Evolutionary conservation across 1,284 basidiomycete species (phyloP).

Genomic region (Irpex lacteus): DNA sequence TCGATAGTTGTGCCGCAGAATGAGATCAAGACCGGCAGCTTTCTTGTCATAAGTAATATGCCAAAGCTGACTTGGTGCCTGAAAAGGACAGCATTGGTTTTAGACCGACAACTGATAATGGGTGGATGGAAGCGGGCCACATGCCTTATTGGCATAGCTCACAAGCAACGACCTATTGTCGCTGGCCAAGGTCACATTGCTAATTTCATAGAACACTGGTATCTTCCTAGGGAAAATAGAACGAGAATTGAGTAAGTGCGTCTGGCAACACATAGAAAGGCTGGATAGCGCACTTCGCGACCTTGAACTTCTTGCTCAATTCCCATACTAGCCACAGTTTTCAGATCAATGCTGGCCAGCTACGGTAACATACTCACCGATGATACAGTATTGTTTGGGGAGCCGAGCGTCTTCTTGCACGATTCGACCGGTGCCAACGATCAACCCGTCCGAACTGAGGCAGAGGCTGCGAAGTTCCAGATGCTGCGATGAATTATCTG

Average conservation of each 20-base stretch:
- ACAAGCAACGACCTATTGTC: conserved; percentile 61
- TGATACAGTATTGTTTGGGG: conserved; percentile 70
- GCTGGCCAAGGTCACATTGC: conserved; percentile 64
- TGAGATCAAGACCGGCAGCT: conserved; percentile 39
- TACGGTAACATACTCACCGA: conserved; percentile 45
- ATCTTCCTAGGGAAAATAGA: conserved; percentile 48
- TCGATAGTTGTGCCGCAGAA: conserved; percentile 65
- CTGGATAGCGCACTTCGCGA: conserved; percentile 53
- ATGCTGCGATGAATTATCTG: background rate
- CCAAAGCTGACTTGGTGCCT: conserved; percentile 82
- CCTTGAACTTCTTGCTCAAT: conserved; percentile 48
- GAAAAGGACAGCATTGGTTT: background rate
- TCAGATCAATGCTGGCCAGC: background rate
- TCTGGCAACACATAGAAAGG: conserved; percentile 3
- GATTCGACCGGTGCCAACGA: conserved; percentile 67
- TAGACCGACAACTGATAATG: background rate
- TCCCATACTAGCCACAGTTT: conserved; percentile 56
- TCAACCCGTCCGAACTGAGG: conserved; percentile 65
- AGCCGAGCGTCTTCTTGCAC: conserved; percentile 72
- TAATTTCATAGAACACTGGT: conserved; percentile 73
- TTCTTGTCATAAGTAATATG: conserved; percentile 46
- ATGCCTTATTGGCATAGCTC: conserved; percentile 70
- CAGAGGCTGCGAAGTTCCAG: conserved; percentile 71
- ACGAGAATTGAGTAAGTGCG: background rate
- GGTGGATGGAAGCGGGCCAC: background rate